phyloP scores from a whole-genome alignment of 441 rosid genomes.

The Pelargonium citronellum region DNA sequence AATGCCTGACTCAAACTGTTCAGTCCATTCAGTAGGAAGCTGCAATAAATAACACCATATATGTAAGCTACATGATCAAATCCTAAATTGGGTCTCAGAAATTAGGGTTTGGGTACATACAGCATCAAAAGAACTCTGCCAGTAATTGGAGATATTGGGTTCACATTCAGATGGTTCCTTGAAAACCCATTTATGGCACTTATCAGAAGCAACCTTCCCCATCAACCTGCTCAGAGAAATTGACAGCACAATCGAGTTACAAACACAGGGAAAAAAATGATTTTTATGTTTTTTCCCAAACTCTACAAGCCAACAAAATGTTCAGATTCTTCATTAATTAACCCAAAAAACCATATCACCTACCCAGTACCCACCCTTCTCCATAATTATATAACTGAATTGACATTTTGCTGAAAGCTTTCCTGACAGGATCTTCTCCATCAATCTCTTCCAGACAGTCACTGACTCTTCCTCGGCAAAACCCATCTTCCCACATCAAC shows the following conservation, averaged over 20 bases:
- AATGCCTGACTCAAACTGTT: conserved; percentile 94
- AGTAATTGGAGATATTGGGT: conserved; percentile 75
- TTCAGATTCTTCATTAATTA: conserved; percentile 16
- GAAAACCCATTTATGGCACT: conserved; percentile 98
- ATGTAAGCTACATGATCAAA: conserved; percentile 25
- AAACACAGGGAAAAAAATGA: too few species aligned
- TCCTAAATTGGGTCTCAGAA: too few species aligned
- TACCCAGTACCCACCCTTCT: conserved; percentile 99
- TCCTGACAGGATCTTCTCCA: conserved; percentile 87
- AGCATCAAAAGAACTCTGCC: conserved; percentile 99
- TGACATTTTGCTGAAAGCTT: conserved; percentile 99
- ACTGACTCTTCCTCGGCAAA: conserved; percentile 19
- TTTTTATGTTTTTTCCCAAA: too few species aligned
- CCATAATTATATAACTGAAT: conserved; percentile 99
- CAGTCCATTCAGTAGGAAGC: conserved; percentile 98
- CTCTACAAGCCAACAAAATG: too few species aligned
- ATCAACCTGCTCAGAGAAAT: conserved; percentile 53
- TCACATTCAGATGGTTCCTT: conserved; percentile 90
- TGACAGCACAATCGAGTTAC: not conserved
- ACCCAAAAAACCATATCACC: conserved; percentile 39
- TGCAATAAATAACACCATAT: conserved; percentile 42
- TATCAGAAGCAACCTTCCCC: conserved; percentile 99
- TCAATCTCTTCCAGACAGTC: conserved; percentile 79
- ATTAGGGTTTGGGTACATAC: conserved; percentile 33
- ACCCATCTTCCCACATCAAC: not conserved